Conservation (phyloP, 1,139 yeast species). For the Blastobotrys buckinghamii region DNA sequence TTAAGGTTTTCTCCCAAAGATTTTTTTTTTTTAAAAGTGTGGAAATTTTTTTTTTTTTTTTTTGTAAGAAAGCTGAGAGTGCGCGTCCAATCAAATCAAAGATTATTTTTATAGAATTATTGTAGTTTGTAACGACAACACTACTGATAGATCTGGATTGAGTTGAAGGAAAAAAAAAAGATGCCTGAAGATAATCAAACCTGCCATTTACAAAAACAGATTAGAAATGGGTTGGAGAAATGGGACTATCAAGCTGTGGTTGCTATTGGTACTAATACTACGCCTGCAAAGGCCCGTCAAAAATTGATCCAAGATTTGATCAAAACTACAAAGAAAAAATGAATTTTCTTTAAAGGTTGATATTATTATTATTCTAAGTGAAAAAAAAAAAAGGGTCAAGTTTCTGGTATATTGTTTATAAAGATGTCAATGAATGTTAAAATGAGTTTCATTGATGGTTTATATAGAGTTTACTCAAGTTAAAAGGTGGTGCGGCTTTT, state of each 20-base stretch:
- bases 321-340: slow-evolving; percentile 2
- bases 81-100: not conserved
- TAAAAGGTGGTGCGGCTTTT: no score
- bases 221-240: slow-evolving; percentile 15
- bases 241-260: slow-evolving; percentile 19
- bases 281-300: slow-evolving; percentile 5
- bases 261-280: not conserved
- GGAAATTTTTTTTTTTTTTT: no score
- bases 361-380: no score
- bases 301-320: not conserved
- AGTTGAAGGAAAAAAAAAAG: not conserved
- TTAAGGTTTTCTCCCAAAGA: not conserved
- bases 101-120: not conserved
- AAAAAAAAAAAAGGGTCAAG: no score
- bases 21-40: no score
- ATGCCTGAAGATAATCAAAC: slow-evolving; percentile 21
- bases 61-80: not conserved
- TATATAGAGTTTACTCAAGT: no score
- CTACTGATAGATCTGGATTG: no score
- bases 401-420: no score
- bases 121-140: no score
- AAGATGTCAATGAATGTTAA: no score
- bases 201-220: slow-evolving; percentile 14
- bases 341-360: no score
- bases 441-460: no score